Evolutionary conservation across 306 rosid species (phyloP).

Genomic region (Medicago ruthenica): DNA sequence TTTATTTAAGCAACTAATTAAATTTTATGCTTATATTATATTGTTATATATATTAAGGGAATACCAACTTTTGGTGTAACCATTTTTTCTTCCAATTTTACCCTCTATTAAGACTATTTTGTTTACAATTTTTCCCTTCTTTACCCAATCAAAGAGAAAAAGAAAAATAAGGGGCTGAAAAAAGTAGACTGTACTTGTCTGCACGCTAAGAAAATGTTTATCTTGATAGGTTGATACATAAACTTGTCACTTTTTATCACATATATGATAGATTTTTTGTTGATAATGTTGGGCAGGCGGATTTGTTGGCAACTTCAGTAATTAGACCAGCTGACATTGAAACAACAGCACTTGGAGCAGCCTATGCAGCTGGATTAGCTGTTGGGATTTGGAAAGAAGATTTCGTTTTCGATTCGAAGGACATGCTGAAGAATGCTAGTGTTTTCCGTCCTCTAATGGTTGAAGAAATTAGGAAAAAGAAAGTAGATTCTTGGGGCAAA

Average conservation of each 20-base stretch:
- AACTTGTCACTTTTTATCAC: conserved; percentile 4
- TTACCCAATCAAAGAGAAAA: no score
- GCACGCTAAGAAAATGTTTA: neutral
- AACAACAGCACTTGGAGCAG: conserved; percentile 97
- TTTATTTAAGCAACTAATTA: no score
- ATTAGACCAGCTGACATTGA: conserved; percentile 85
- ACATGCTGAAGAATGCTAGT: conserved; percentile 49
- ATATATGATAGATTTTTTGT: conserved; percentile 3
- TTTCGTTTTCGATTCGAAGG: conserved; percentile 53
- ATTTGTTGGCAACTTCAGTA: conserved; percentile 73
- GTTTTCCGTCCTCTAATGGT: conserved; percentile 57
- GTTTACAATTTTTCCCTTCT: neutral
- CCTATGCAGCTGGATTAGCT: conserved; percentile 95
- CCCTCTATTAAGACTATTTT: no score
- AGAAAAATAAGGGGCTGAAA: neutral
- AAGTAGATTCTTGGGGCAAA: conserved; percentile 77
- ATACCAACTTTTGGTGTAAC: no score
- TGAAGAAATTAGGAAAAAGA: conserved; percentile 69
- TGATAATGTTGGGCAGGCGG: conserved; percentile 63
- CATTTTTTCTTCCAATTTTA: no score
- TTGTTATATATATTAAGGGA: no score
- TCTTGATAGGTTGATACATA: conserved; percentile 11
- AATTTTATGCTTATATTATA: no score
- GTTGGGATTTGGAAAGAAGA: conserved; percentile 81
- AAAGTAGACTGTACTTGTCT: no score